These are phyloP conservation scores for Claviceps pusilla DNA, from an alignment of 2,329 filamentous ascomycete species.

Conservation along the genomic window DNA sequence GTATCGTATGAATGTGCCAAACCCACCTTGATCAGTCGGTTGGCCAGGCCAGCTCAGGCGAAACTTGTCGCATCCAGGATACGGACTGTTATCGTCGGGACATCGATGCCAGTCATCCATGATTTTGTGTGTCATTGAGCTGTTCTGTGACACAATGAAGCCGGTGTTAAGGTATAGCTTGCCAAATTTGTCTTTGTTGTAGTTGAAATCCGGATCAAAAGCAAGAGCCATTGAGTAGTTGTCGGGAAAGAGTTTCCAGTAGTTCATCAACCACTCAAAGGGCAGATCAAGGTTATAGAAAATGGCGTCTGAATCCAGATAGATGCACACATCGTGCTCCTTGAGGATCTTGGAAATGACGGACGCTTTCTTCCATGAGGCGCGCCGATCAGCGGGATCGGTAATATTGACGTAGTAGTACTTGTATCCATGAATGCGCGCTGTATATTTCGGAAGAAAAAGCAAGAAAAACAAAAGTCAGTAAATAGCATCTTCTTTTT, in stretches of 20 bases:
- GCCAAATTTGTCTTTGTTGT: constrained; percentile 25
- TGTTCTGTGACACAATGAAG: constrained; percentile 39
- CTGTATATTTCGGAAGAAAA: constrained; percentile 9
- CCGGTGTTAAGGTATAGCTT: constrained; percentile 34
- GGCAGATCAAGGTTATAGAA: constrained; percentile 28
- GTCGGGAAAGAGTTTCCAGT: constrained; percentile 26
- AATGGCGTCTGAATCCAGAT: constrained; percentile 30
- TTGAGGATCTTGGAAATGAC: constrained; percentile 27
- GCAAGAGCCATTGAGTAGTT: constrained; percentile 28
- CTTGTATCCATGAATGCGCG: constrained; percentile 31
- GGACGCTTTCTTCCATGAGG: constrained; percentile 31
- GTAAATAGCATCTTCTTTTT: not conserved
- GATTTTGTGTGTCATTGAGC: constrained; percentile 30
- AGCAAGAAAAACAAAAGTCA: not conserved
- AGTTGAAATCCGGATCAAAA: constrained; percentile 21
- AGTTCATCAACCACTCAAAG: constrained; percentile 33
- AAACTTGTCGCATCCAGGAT: constrained; percentile 24
- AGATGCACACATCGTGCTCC: constrained; percentile 28
- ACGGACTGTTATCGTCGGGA: constrained; percentile 23
- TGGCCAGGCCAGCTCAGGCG: constrained; percentile 20
- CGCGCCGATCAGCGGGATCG: constrained; percentile 24
- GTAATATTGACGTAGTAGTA: constrained; percentile 29
- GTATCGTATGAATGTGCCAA: constrained; percentile 29
- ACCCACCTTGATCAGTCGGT: constrained; percentile 29
- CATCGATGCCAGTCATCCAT: constrained; percentile 33